phyloP scores from a whole-genome alignment of 306 rosid genomes.

The Quillaja saponaria region DNA sequence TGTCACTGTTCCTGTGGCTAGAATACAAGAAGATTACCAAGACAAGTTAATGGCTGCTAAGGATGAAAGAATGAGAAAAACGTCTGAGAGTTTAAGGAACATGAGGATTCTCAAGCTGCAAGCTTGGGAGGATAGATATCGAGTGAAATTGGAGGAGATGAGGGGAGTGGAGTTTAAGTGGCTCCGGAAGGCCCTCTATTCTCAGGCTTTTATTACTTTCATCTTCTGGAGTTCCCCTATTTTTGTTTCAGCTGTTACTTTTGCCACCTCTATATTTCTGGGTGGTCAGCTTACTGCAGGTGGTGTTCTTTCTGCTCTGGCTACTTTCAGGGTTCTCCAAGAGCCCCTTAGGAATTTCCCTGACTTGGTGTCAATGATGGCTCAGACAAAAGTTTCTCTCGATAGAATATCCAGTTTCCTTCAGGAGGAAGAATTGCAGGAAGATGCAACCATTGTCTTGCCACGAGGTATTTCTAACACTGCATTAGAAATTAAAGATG shows the following conservation, averaged over 20 bases:
- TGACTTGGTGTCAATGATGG: conserved; percentile 98
- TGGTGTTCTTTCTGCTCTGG: conserved; percentile 95
- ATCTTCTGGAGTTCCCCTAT: conserved; percentile 99
- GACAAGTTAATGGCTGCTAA: conserved; percentile 95
- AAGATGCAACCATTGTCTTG: conserved; percentile 77
- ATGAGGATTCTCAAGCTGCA: conserved; percentile 97
- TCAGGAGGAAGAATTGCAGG: conserved; percentile 90
- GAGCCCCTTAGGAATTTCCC: conserved; percentile 98
- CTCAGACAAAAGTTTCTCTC: conserved; percentile 98
- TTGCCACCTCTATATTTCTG: conserved; percentile 78
- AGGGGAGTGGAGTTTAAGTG: conserved; percentile 92
- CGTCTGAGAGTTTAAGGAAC: conserved; percentile 91
- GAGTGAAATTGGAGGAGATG: conserved; percentile 78
- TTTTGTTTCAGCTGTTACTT: conserved; percentile 95
- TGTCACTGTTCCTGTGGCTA: conserved; percentile 80
- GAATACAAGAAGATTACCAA: conserved; percentile 86
- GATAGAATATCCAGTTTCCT: conserved; percentile 90
- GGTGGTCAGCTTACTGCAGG: conserved; percentile 90
- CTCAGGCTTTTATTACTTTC: conserved; percentile 97
- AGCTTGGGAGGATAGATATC: conserved; percentile 98
- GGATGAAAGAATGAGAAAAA: conserved; percentile 98
- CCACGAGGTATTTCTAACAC: conserved; percentile 70
- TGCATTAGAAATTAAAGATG: conserved; percentile 79
- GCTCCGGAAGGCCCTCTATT: conserved; percentile 90
- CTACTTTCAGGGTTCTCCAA: conserved; percentile 99